Evolutionary conservation across 164 flowering plant genomes (phyloP).

Genomic region (Echeveria elegans): DNA sequence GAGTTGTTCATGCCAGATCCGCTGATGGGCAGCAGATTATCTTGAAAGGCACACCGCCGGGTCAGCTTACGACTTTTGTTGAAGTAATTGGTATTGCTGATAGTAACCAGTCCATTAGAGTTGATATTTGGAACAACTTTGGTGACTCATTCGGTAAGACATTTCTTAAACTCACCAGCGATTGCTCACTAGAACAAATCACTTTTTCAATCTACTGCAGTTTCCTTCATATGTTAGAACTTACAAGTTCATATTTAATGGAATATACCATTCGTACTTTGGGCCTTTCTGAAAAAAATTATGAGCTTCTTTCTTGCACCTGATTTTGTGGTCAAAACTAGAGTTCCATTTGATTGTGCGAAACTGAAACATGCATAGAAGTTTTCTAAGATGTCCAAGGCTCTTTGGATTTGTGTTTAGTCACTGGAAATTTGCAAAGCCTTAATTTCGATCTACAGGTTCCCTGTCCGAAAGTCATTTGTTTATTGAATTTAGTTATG

Average conservation of each 20-base stretch:
- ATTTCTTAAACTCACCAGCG: not conserved
- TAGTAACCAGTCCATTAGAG: constrained; percentile 53
- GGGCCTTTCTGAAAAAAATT: not conserved
- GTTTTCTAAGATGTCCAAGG: not conserved
- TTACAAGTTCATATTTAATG: not conserved
- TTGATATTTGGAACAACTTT: constrained; percentile 77
- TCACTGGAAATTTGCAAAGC: not conserved
- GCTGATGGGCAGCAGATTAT: constrained; percentile 62
- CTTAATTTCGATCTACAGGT: not conserved
- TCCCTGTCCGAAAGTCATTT: no score
- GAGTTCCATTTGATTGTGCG: not conserved
- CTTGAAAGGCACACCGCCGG: constrained; percentile 39
- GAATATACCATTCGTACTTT: not conserved
- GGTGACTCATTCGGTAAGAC: constrained; percentile 61
- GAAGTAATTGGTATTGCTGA: constrained; percentile 93
- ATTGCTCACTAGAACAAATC: not conserved
- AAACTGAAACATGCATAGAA: not conserved
- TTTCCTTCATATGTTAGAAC: not conserved
- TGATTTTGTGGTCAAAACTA: not conserved
- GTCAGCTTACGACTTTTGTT: constrained; percentile 32
- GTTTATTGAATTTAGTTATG: no score
- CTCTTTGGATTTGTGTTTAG: not conserved
- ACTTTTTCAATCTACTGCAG: not conserved
- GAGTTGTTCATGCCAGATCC: constrained; percentile 49
- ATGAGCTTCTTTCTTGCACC: not conserved